Base-by-base conservation (phyloP, 192 early-diverging fungal genomes). In the Entomortierella lignicola region DNA sequence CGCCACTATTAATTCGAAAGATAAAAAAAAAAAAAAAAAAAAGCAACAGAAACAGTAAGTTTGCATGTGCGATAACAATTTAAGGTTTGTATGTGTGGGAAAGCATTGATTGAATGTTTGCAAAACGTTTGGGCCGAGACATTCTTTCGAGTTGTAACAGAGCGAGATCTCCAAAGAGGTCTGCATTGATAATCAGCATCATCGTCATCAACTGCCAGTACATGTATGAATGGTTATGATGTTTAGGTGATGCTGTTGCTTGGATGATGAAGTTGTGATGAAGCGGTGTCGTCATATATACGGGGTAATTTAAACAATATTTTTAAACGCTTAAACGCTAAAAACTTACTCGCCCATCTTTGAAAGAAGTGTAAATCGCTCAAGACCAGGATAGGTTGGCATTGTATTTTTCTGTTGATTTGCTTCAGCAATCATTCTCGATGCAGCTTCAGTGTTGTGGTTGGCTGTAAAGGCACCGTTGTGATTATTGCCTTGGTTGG, bases 321-420 rank as follows among this genome's bases (percentile, higher is more conserved):
- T 4, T 10, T 7, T 7, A 7, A 37, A 7, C 10, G 34, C 5
- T 8, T 60, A 55, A 66, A 39, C 8, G 34, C 2, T 30, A 5
- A 27, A 23, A 8, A 91, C 89, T 82, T 85, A 91, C 91, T 92
- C 91, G 77, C 91, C 91, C 86, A 92, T 88, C 58, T 92, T 91
- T 31, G 86, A 81, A 15, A 92, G 25, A 18, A 92, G 56, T 63
- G 79, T 60, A 70, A 83, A 92, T 31, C 85, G 79, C 54, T 90
- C 84, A 56, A 92, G 57, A 26, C 88, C 88, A 30, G 87, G 85
- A 57, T 91, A 92, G 1, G 61, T 52, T 25, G 89, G 88, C 59
- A 89, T 39, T 66, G 73, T 80, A 53, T 52, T 81, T 62, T 84
- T 89, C 55, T 81, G 77, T 12, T 75, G 75, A 2, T 82, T 82